Evolutionary conservation across 805 yeast species (phyloP), one percentile per base, ranked within the genome.

Genomic region (Zygoascus ofunaensis): DNA sequence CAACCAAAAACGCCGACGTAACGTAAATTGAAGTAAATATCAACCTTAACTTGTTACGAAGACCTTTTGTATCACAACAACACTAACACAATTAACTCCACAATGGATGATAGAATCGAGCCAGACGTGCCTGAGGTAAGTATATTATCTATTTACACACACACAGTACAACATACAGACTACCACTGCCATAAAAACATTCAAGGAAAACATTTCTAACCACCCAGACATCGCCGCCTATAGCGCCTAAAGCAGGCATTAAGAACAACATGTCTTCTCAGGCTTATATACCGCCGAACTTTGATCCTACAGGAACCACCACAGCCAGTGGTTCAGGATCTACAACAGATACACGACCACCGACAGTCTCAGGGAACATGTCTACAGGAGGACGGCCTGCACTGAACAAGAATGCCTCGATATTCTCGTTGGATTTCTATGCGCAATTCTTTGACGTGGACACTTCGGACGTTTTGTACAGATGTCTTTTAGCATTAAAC

Each of bases 371-470:
- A 8, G 52, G 52, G 4, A 42, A 37, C 15, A 49, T 49, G 43
- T 8, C 34, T 30, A n/a, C n/a, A n/a, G 5, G 34, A 32, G 12
- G 15, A 33, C 35, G 37, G n/a, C 19, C 19, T 2, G 39, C 32
- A 12, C 32, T 39, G 12, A 22, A 33, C 4, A 22, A 34, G 33
- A 62, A 61, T 51, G 77, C 69, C 48, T 76, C 78, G 12, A 52
- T 74, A 49, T 72, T 80, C 53, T 72, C 79, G 18, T 60, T 80
- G 34, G 72, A 71, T 44, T 79, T 77, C 58, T 81, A 82, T 57
- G 65, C 81, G 50, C 69, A 73, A 49, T 84, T 68, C 59, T 86
- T 83, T 61, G 83, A 85, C 57, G 68, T 86, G 40, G 80, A 76
- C 51, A 79, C 87, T 3, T 63, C 60, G 8, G 80, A 79, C 8